These are phyloP conservation scores for Taphrina pruni DNA, from an alignment of 1,139 yeast species.

Conservation along the genomic window DNA sequence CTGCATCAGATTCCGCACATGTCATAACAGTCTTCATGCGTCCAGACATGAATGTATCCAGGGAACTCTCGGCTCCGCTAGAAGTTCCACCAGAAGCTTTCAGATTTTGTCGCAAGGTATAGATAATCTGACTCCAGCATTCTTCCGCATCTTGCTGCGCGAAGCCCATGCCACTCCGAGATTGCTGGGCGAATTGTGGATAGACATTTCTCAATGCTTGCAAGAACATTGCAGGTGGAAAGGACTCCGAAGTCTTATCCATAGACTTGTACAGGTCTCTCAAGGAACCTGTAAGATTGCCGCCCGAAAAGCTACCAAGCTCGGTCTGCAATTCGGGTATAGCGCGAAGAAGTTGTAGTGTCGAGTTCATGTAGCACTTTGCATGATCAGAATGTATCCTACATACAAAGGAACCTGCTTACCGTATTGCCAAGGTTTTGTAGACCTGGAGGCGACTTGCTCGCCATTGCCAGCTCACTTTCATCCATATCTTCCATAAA, in stretches of 20 bases:
- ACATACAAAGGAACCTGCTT: constrained; percentile 53
- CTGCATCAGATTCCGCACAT: constrained; percentile 61
- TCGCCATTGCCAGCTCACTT: constrained; percentile 54
- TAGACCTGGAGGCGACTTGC: constrained; percentile 74
- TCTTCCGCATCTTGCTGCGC: constrained; percentile 99
- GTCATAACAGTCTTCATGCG: constrained; percentile 67
- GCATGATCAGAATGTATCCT: not conserved
- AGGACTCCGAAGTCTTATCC: constrained; percentile 50
- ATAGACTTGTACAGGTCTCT: constrained; percentile 51
- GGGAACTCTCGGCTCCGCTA: constrained; percentile 48
- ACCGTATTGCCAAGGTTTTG: constrained; percentile 93
- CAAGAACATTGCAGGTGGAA: constrained; percentile 66
- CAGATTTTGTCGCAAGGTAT: constrained; percentile 45
- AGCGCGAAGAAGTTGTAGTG: constrained; percentile 77
- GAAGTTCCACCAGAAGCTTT: constrained; percentile 33
- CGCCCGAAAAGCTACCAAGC: constrained; percentile 45
- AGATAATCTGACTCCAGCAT: constrained; percentile 79
- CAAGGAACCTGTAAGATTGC: constrained; percentile 33
- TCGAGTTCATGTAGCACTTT: constrained; percentile 65
- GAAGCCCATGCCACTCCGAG: constrained; percentile 66
- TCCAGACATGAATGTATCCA: constrained; percentile 68
- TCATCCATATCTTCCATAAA: constrained; percentile 74
- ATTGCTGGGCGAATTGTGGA: constrained; percentile 88
- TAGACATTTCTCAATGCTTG: constrained; percentile 64
- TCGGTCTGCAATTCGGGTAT: constrained; percentile 63